phyloP scores from a whole-genome alignment of 1,284 basidiomycete genomes.

The Moniliella sp. region DNA sequence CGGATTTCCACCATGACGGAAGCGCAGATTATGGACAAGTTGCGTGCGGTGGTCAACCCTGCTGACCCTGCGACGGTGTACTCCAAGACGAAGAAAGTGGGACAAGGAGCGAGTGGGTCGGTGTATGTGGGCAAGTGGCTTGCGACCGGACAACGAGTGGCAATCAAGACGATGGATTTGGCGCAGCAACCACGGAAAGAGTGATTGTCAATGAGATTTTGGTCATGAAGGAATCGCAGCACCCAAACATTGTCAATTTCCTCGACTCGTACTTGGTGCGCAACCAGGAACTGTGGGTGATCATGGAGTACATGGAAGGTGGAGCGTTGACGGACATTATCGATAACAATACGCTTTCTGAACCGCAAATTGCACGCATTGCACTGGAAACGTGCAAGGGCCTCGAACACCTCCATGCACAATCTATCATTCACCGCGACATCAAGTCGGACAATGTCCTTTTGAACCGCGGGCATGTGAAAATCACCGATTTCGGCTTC shows the following conservation, averaged over 20 bases:
- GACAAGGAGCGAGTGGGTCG: slow-evolving; percentile 87
- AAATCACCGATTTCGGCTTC: slow-evolving; percentile 21
- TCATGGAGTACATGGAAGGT: slow-evolving; percentile 99
- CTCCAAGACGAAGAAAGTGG: slow-evolving; percentile 93
- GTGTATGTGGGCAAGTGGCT: slow-evolving; percentile 94
- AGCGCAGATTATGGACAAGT: slow-evolving; percentile 91
- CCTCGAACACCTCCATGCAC: slow-evolving; percentile 12
- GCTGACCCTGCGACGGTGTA: slow-evolving; percentile 73
- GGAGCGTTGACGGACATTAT: slow-evolving; percentile 89
- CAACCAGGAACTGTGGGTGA: slow-evolving; percentile 90
- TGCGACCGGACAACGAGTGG: slow-evolving; percentile 67
- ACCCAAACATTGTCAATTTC: slow-evolving; percentile 96
- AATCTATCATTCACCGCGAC: slow-evolving; percentile 12
- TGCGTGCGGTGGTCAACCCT: slow-evolving; percentile 61
- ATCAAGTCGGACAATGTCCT: slow-evolving; percentile 18
- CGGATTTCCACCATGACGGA: slow-evolving; percentile 89
- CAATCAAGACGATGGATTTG: slow-evolving; percentile 97
- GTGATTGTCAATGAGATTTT: slow-evolving; percentile 90
- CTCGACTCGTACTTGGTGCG: slow-evolving; percentile 75
- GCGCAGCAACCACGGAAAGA: slow-evolving; percentile 88
- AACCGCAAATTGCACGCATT: slow-evolving; percentile 15
- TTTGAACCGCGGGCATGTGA: slow-evolving; percentile 12
- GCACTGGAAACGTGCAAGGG: slow-evolving; percentile 10
- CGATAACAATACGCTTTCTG: slow-evolving; percentile 82
- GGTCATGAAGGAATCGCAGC: slow-evolving; percentile 94